phyloP scores from a whole-genome alignment of 1,139 yeast species.

The Geotrichum cucujoidarum region DNA sequence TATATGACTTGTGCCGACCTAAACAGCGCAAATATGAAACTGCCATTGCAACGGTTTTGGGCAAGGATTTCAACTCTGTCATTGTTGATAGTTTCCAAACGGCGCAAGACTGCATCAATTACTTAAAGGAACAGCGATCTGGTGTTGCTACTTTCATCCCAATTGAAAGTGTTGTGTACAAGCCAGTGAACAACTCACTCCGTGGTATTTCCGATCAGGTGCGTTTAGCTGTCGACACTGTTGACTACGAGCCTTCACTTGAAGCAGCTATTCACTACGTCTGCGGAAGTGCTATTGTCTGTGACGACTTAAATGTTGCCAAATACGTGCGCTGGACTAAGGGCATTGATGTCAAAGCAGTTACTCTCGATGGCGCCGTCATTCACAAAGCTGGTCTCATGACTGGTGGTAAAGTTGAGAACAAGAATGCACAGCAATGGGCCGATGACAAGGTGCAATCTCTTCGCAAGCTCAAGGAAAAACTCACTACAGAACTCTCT shows the following conservation, averaged over 20 bases:
- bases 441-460: slow-evolving; percentile 65
- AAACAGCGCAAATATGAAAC: slow-evolving; percentile 66
- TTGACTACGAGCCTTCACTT: slow-evolving; percentile 61
- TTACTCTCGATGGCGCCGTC: slow-evolving; percentile 77
- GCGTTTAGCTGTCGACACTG: slow-evolving; percentile 60
- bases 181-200: slow-evolving; percentile 51
- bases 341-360: slow-evolving; percentile 60
- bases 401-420: slow-evolving; percentile 73
- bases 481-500: slow-evolving; percentile 49
- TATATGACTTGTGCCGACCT: slow-evolving; percentile 77
- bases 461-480: slow-evolving; percentile 57
- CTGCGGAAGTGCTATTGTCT: slow-evolving; percentile 77
- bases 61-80: slow-evolving; percentile 73
- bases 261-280: slow-evolving; percentile 79
- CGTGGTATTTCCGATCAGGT: slow-evolving; percentile 55
- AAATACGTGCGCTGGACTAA: slow-evolving; percentile 66
- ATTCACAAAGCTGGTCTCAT: slow-evolving; percentile 83
- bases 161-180: slow-evolving; percentile 66
- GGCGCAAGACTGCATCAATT: slow-evolving; percentile 79
- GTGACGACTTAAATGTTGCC: slow-evolving; percentile 66
- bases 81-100: slow-evolving; percentile 71
- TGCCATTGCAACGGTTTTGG: slow-evolving; percentile 77
- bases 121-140: slow-evolving; percentile 76
- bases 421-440: slow-evolving; percentile 50
- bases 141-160: slow-evolving; percentile 90